These are phyloP conservation scores for Raphanus raphanistrum DNA, from an alignment of 345 rosid species.

Conservation along the genomic window DNA sequence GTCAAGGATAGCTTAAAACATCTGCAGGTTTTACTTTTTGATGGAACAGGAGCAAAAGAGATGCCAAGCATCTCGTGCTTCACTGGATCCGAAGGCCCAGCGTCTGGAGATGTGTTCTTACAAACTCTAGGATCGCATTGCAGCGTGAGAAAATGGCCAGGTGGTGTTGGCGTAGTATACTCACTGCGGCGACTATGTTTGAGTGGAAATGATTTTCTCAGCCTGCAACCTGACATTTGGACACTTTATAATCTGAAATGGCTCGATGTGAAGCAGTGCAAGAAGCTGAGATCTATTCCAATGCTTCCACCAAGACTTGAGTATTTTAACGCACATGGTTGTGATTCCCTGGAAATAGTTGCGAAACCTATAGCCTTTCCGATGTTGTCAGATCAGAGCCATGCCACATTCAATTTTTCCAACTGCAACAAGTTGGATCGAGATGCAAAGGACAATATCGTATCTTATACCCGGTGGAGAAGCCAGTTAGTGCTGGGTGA, in stretches of 20 bases:
- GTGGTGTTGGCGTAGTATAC: background rate
- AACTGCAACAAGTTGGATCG: slow-evolving; percentile 7
- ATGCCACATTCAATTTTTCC: slow-evolving; percentile 13
- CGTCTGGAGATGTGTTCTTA: background rate
- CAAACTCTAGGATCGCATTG: background rate
- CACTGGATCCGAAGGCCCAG: background rate
- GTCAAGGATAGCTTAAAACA: slow-evolving; percentile 2
- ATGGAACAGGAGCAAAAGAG: background rate
- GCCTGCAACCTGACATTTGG: background rate
- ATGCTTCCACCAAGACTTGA: slow-evolving; percentile 16
- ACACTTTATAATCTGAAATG: background rate
- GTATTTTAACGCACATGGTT: slow-evolving; percentile 7
- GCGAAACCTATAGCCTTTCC: slow-evolving; percentile 1
- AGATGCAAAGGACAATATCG: slow-evolving; percentile 7
- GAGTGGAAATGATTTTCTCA: slow-evolving; percentile 8
- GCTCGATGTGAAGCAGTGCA: slow-evolving; percentile 9
- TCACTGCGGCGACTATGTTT: background rate
- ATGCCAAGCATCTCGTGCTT: slow-evolving; percentile 1
- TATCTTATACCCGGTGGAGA: slow-evolving; percentile 1
- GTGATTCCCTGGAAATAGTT: slow-evolving; percentile 10
- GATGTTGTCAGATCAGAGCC: background rate
- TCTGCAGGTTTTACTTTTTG: slow-evolving; percentile 1
- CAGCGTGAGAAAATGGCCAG: background rate
- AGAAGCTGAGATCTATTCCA: background rate
- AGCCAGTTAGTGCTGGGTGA: background rate